Evolutionary conservation across 176 grass and related monocot species (phyloP), one percentile per base, ranked within the genome.

Genomic region (Oryza meyeriana): DNA sequence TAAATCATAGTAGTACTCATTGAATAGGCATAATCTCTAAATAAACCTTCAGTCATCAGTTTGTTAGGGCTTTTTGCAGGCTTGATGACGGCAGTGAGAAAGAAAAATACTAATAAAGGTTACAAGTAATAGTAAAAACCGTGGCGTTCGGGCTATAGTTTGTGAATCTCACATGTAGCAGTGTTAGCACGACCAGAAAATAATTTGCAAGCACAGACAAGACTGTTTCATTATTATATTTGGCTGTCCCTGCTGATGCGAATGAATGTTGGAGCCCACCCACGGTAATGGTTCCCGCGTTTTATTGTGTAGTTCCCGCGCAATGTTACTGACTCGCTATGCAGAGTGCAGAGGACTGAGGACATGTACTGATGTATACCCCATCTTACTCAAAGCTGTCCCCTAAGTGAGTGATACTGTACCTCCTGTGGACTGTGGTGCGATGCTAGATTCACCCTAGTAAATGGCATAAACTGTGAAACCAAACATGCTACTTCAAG

Each of bases 291-390:
- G 8, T 39, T 73, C 80, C 69, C 69, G 69, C 79, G 17, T 6
- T 22, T 70, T 69, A 4, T 32, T 3, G 50, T n/a, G 50, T 18
- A 10, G n/a, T 71, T 81, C 79, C 79, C 55, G 79, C 79, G 68
- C 66, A 6, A 40, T 20, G 22, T 52, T 24, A 12, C 48, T 41
- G 64, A 32, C 44, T 8, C 52, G 7, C 20, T 57, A 1, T 9
- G 55, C 55, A 59, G 1, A n/a, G 1, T 55, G 22, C 18, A 22
- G 50, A n/a, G 24, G 18, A 66, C 34, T n/a, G 11, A 81, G 16
- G 67, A 59, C 50, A 71, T 38, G 48, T 28, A 25, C 24, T 58
- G 8, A 55, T 55, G 6, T n/a, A n/a, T n/a, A n/a, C n/a, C n/a
- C n/a, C n/a, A n/a, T n/a, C n/a, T 12, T 40, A 40, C 39, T 40